Evolutionary conservation across 2,329 filamentous ascomycete species (phyloP).

Genomic region (Aspergillus tamarii): DNA sequence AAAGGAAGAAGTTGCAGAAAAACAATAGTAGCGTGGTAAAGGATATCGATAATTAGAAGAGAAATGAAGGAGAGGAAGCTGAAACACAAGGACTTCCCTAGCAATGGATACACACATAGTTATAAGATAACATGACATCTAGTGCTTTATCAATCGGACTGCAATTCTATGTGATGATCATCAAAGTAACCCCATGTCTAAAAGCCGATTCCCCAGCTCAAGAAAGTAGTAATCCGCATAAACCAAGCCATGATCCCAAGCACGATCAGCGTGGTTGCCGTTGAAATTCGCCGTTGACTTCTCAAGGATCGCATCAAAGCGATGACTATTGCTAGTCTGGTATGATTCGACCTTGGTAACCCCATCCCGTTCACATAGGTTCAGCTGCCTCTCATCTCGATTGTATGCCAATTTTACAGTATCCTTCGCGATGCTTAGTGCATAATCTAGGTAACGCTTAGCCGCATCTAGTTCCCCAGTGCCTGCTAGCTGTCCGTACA

Average conservation of each 20-base stretch:
- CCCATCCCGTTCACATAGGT: background rate
- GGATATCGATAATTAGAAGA: no score
- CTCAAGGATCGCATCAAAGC: conserved; percentile 42
- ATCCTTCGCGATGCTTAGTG: conserved; percentile 16
- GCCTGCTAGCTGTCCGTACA: conserved; percentile 33
- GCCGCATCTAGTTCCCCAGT: conserved; percentile 4
- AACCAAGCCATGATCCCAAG: conserved; percentile 44
- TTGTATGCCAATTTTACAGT: conserved; percentile 9
- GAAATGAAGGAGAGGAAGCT: no score
- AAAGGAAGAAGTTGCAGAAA: no score
- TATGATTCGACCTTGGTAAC: background rate
- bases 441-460: conserved; percentile 10
- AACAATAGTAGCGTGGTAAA: no score
- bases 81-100: background rate
- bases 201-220: conserved; percentile 47
- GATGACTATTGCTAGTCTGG: conserved; percentile 22
- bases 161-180: background rate
- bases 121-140: background rate
- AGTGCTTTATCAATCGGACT: background rate
- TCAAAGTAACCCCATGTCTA: conserved; percentile 29
- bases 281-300: conserved; percentile 46
- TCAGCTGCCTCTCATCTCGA: background rate
- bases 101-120: background rate
- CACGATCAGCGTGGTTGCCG: conserved; percentile 38
- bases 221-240: conserved; percentile 49